Base-by-base conservation (phyloP, 2,329 filamentous ascomycete species). In the Lachnellula occidentalis region DNA sequence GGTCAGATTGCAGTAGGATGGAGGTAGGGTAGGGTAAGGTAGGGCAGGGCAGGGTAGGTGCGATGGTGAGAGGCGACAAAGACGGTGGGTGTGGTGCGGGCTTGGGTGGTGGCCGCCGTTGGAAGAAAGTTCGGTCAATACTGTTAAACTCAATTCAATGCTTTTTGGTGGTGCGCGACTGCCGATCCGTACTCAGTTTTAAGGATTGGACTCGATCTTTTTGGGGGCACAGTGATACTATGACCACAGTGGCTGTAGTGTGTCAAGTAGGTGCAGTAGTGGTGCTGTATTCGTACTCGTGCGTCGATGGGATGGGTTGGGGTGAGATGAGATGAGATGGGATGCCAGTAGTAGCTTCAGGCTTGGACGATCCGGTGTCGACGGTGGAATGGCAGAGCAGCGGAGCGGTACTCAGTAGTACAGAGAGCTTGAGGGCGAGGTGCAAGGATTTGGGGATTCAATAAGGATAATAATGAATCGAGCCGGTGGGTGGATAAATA, bases 371-470 rank as follows among this genome's bases (percentile, higher is more conserved):
- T 43, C 37, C 5, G 39, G 41, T 12, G 48, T 50, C 36, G 48
- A 22, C 31, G 36, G 36, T 17, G 48, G 31, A 19, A 50, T 39
- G 27, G 48, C 48, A 50, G 42, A 36, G 31, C 50, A 47, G 42
- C 50, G 50, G 50, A 47, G 42, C 50, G 50, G 50, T 53, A 47
- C 42, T 53, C 34, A 19, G 22, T 43, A 14, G 37, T 31, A 31
- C 8, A 9, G 27, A 9, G 27, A 31, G 27, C 45, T 49, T 51
- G 48, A 51, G 39, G 52, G 24, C 7, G n/a, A n/a, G n/a, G 24
- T 47, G 58, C 60, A 58, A 62, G 60, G 60, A 58, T 62, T 24
- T 17, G n/a, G 15, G 50, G 53, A 56, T 48, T 56, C 27, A 31
- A 31, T 31, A 4, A 9, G 9, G 9, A 31, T 11, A 31, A 31